Conservation (phyloP, 768 basidiomycete species). For the Symmetrospora coprosmae region DNA sequence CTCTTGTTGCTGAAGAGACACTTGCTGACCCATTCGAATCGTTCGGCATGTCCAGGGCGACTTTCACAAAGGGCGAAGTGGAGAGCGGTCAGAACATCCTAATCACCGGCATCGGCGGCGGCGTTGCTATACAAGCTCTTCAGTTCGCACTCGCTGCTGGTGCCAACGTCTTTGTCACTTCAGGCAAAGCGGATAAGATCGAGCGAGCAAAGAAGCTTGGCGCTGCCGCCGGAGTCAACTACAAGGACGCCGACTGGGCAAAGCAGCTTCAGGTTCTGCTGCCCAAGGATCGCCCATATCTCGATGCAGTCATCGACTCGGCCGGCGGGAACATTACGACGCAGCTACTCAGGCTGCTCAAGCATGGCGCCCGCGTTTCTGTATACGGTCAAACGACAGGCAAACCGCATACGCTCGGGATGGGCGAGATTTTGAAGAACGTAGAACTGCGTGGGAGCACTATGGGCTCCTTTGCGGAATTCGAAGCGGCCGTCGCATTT, state of each 20-base stretch:
- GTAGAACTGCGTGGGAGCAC: conserved; percentile 63
- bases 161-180: conserved; percentile 66
- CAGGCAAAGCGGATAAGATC: conserved; percentile 56
- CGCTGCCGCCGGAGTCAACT: conserved; percentile 62
- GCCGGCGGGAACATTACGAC: conserved; percentile 54
- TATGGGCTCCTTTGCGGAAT: conserved; percentile 67
- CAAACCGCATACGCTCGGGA: conserved; percentile 59
- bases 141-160: conserved; percentile 63
- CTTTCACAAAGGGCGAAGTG: conserved; percentile 53
- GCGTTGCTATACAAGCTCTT: conserved; percentile 61
- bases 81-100: conserved; percentile 55
- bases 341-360: conserved; percentile 45
- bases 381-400: conserved; percentile 25
- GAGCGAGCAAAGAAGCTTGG: conserved; percentile 52
- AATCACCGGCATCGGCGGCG: conserved; percentile 40
- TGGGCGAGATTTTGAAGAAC: conserved; percentile 63
- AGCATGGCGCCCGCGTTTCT: conserved; percentile 33
- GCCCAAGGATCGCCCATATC: conserved; percentile 32
- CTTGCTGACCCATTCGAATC: neutral
- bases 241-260: conserved; percentile 44
- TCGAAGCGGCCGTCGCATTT: conserved; percentile 58
- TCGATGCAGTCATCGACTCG: conserved; percentile 57
- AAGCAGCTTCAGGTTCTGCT: conserved; percentile 43
- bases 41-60: no score
- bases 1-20: no score